These are phyloP conservation scores for Colletotrichum cereale DNA, from an alignment of 2,329 filamentous ascomycete species.

Conservation along the genomic window DNA sequence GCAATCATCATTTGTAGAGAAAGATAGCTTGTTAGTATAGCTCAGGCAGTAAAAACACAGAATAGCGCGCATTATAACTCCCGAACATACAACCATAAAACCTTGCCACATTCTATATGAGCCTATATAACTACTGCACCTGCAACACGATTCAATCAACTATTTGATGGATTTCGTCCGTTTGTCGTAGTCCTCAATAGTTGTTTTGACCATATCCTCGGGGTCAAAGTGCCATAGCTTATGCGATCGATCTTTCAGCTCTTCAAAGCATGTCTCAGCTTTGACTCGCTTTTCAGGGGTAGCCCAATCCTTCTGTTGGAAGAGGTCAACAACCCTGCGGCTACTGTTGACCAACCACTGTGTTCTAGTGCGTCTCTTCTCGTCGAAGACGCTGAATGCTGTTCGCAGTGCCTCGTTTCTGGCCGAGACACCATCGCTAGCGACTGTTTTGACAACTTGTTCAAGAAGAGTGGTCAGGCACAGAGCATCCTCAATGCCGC, in stretches of 20 bases:
- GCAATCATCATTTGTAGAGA: too few species aligned
- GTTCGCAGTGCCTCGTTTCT: slow-evolving; percentile 28
- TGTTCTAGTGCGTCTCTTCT: slow-evolving; percentile 1
- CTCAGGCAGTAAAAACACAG: too few species aligned
- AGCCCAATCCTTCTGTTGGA: not conserved
- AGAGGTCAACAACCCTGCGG: not conserved
- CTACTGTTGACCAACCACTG: slow-evolving; percentile 2
- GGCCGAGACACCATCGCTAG: not conserved
- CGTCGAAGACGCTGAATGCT: not conserved
- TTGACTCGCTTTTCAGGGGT: not conserved
- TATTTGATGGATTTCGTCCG: too few species aligned
- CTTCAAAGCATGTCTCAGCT: not conserved
- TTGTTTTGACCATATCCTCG: slow-evolving; percentile 1
- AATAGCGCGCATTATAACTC: too few species aligned
- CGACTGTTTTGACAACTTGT: not conserved
- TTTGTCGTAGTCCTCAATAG: not conserved
- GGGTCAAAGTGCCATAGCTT: slow-evolving; percentile 14
- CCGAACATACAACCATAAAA: too few species aligned
- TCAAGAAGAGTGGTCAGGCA: slow-evolving; percentile 23
- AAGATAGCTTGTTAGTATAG: too few species aligned
- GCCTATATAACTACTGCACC: too few species aligned
- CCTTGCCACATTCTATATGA: too few species aligned
- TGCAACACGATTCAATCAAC: too few species aligned
- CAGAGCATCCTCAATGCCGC: slow-evolving; percentile 53
- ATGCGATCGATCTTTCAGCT: not conserved